Evolutionary conservation across 768 basidiomycete genomes (phyloP).

Genomic region (Lyophyllum shimeji): DNA sequence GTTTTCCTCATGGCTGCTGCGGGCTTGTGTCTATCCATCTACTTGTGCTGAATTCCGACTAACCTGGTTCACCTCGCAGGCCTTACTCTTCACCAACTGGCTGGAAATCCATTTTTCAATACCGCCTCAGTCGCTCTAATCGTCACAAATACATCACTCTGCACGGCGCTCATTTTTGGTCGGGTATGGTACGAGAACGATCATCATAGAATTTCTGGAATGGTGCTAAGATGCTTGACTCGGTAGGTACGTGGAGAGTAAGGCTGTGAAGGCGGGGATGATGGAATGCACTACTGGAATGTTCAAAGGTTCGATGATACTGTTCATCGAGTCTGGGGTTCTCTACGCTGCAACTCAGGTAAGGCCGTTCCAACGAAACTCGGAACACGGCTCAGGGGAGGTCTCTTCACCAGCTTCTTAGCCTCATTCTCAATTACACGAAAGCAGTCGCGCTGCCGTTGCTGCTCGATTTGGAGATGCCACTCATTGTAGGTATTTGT

Average conservation of each 20-base stretch:
- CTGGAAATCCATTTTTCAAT: neutral
- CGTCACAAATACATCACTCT: neutral
- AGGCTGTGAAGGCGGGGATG: neutral
- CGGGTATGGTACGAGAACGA: neutral
- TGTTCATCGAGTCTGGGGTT: neutral
- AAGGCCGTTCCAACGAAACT: neutral
- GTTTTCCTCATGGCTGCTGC: neutral
- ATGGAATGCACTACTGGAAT: neutral
- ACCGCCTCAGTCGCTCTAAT: neutral
- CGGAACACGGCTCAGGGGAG: neutral
- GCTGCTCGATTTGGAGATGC: neutral
- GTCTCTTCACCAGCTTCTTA: neutral
- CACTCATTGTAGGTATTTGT: neutral
- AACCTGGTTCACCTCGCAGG: neutral
- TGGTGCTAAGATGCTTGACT: neutral
- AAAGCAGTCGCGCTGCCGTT: neutral
- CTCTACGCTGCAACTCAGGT: neutral
- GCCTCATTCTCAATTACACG: neutral
- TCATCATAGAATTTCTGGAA: neutral
- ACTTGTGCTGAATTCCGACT: neutral
- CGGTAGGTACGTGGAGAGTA: neutral
- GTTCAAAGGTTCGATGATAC: neutral
- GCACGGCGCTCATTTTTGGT: neutral
- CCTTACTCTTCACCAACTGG: neutral
- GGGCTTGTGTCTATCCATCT: neutral